A percentile compares a stretch with the other conserved stretches of the same genome.
Conservation (phyloP, 805 yeast genomes). For the Lipomyces oligophaga region DNA sequence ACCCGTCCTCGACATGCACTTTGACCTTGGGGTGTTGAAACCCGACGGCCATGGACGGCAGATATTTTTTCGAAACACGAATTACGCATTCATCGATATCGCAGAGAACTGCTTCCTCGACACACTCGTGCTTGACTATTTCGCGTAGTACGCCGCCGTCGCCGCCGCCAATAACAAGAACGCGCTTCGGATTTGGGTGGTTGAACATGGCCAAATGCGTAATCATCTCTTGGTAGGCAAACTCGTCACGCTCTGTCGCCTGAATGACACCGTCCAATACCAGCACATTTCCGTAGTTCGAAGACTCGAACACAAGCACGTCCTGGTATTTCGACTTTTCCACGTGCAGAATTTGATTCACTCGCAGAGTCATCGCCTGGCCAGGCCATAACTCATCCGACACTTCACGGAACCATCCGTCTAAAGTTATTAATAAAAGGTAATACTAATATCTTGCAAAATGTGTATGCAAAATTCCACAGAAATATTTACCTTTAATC, state of each 20-base stretch:
- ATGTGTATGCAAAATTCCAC: not conserved
- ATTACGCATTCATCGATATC: conserved; percentile 90
- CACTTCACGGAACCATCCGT: conserved; percentile 96
- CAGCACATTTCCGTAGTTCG: conserved; percentile 91
- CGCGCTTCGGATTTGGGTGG: conserved; percentile 91
- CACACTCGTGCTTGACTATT: conserved; percentile 78
- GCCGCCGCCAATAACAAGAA: conserved; percentile 96
- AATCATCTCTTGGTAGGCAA: conserved; percentile 97
- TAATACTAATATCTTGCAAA: conserved; percentile 1
- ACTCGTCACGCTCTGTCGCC: conserved; percentile 96
- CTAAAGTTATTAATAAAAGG: conserved; percentile 33
- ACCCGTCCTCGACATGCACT: conserved; percentile 95
- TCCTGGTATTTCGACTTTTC: conserved; percentile 91
- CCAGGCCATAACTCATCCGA: conserved; percentile 99
- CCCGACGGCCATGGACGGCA: conserved; percentile 83
- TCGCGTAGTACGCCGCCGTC: conserved; percentile 98
- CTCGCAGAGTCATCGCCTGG: conserved; percentile 89
- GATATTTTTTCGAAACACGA: conserved; percentile 75
- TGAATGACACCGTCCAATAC: conserved; percentile 94
- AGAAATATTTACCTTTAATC: conserved; percentile 26
- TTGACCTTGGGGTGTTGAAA: conserved; percentile 84
- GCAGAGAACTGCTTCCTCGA: conserved; percentile 86
- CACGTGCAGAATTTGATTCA: conserved; percentile 78
- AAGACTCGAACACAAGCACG: conserved; percentile 85
- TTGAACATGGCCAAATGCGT: conserved; percentile 88